These are phyloP conservation scores for Achaetomium macrosporum DNA, from an alignment of 2,329 filamentous ascomycete genomes.

Conservation along the genomic window DNA sequence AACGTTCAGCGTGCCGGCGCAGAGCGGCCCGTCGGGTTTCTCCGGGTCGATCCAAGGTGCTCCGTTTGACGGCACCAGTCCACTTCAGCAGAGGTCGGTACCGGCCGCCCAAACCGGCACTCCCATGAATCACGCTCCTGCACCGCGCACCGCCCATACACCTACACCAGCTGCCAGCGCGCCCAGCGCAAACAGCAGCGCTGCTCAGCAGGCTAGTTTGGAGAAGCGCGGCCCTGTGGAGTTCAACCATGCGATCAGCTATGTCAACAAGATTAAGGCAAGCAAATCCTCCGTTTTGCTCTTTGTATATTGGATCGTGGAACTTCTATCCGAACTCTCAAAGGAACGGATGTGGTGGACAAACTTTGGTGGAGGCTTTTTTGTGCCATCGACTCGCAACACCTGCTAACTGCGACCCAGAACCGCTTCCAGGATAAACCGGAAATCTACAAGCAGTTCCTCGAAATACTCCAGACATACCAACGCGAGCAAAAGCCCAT, in stretches of 20 bases:
- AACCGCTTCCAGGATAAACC: slow-evolving; percentile 95
- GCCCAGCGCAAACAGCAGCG: slow-evolving; percentile 56
- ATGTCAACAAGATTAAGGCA: slow-evolving; percentile 99
- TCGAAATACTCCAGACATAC: slow-evolving; percentile 97
- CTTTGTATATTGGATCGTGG: background rate
- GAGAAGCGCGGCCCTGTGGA: slow-evolving; percentile 93
- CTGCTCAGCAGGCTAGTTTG: slow-evolving; percentile 54
- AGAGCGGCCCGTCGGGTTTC: slow-evolving; percentile 39
- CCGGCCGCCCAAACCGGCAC: slow-evolving; percentile 32
- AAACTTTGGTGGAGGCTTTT: slow-evolving; percentile 18
- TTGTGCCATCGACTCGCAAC: slow-evolving; percentile 9
- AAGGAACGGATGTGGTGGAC: slow-evolving; percentile 13
- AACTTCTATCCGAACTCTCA: slow-evolving; percentile 4
- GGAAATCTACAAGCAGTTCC: slow-evolving; percentile 98
- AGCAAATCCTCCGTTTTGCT: slow-evolving; percentile 26
- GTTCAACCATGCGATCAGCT: slow-evolving; percentile 98
- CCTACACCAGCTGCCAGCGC: slow-evolving; percentile 53
- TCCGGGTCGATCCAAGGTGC: slow-evolving; percentile 40
- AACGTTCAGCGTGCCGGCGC: slow-evolving; percentile 53
- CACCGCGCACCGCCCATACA: slow-evolving; percentile 50
- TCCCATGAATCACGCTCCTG: slow-evolving; percentile 38
- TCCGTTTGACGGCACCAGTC: slow-evolving; percentile 29
- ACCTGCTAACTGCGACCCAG: slow-evolving; percentile 40
- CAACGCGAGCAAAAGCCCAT: slow-evolving; percentile 97
- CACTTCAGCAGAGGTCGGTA: slow-evolving; percentile 27